phyloP scores from a whole-genome alignment of 2,329 filamentous ascomycete genomes.

The Cryphonectria parasitica region DNA sequence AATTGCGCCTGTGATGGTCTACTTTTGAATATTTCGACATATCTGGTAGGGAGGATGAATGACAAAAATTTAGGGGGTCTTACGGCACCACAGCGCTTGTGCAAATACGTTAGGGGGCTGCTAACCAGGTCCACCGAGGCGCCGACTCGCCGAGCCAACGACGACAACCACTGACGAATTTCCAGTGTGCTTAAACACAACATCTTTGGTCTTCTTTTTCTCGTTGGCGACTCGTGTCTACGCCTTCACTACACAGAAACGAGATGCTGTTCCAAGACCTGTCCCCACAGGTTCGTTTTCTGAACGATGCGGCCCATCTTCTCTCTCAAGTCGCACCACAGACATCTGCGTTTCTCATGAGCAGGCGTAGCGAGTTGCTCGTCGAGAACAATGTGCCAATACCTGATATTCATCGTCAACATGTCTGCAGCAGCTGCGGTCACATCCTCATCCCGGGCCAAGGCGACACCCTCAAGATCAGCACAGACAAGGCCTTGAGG shows the following conservation, averaged over 20 bases:
- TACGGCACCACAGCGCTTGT: neutral
- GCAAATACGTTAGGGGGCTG: neutral
- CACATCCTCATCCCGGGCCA: slow-evolving; percentile 61
- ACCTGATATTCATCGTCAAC: slow-evolving; percentile 56
- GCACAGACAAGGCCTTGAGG: slow-evolving; percentile 51
- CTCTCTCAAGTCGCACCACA: slow-evolving; percentile 56
- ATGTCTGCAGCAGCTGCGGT: slow-evolving; percentile 63
- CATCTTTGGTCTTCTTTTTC: neutral
- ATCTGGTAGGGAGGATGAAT: neutral
- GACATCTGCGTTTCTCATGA: slow-evolving; percentile 64
- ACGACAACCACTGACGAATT: neutral
- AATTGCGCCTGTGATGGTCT: neutral
- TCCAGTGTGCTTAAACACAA: neutral
- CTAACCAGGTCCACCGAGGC: neutral
- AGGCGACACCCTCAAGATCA: slow-evolving; percentile 45
- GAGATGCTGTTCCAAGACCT: slow-evolving; percentile 31
- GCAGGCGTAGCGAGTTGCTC: slow-evolving; percentile 53
- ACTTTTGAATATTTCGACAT: neutral
- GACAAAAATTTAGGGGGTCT: neutral
- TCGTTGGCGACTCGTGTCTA: neutral
- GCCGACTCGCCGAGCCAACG: neutral
- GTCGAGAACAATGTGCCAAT: slow-evolving; percentile 49
- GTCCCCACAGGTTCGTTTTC: slow-evolving; percentile 44
- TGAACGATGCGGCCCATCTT: slow-evolving; percentile 64
- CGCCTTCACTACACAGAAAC: neutral